Evolutionary conservation across 805 yeast species (phyloP).

Genomic region (Blastobotrys americana): DNA sequence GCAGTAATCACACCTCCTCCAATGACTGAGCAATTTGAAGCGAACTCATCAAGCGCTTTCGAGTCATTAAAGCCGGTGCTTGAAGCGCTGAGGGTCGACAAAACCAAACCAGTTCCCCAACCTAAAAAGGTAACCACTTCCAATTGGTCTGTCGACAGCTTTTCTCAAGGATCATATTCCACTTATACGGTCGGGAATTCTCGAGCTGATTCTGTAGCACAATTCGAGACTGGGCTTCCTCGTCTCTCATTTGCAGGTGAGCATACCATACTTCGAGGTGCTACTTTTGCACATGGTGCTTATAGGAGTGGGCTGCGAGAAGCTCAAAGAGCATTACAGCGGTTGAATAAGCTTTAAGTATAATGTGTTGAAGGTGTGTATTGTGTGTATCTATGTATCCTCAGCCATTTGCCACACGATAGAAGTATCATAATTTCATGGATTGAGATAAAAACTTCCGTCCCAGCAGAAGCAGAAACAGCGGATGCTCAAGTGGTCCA

Average conservation of each 20-base stretch:
- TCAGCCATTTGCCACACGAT: no score
- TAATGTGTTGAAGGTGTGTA: no score
- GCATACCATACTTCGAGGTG: slow-evolving; percentile 75
- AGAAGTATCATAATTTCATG: neutral
- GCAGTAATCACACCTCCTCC: slow-evolving; percentile 61
- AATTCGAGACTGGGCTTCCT: slow-evolving; percentile 48
- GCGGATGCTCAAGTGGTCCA: no score
- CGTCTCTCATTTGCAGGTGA: slow-evolving; percentile 77
- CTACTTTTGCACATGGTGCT: slow-evolving; percentile 88
- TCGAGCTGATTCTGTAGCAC: slow-evolving; percentile 55
- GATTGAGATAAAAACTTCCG: neutral
- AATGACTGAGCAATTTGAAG: slow-evolving; percentile 48
- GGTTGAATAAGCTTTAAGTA: no score
- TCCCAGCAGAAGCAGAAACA: neutral
- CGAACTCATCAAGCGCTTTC: slow-evolving; percentile 33
- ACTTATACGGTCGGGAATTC: slow-evolving; percentile 63
- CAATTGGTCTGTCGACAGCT: slow-evolving; percentile 65
- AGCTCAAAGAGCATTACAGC: no score
- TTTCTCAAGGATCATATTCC: slow-evolving; percentile 65
- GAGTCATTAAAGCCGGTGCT: slow-evolving; percentile 20
- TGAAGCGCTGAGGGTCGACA: slow-evolving; percentile 23
- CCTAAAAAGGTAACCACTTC: slow-evolving; percentile 41
- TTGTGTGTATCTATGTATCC: no score
- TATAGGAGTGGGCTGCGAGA: slow-evolving; percentile 65
- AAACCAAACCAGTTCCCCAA: slow-evolving; percentile 20